phyloP scores from a whole-genome alignment of 495 filamentous ascomycete species.

The Xylaria scruposa region DNA sequence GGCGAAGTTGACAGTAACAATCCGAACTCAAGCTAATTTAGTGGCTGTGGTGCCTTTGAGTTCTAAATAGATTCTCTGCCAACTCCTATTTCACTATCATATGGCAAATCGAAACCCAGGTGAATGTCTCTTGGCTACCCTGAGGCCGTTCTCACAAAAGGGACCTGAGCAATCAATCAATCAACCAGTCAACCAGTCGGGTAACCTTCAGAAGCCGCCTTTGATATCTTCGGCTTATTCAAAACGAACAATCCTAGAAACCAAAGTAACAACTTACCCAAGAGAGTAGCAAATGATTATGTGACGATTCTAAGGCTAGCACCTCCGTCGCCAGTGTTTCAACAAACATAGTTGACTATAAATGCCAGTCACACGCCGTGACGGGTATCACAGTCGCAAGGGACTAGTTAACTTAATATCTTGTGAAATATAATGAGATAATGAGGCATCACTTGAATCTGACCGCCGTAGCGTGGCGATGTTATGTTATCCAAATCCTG shows the following conservation, averaged over 20 bases:
- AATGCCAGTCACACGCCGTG: neutral
- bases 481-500: neutral
- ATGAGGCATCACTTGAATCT: neutral
- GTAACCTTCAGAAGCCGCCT: too few relatives aligned
- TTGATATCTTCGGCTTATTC: neutral
- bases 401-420: neutral
- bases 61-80: conserved; percentile 37
- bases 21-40: neutral
- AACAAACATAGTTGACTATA: neutral
- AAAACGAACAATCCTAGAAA: neutral
- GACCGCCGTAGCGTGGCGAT: neutral
- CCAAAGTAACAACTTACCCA: neutral
- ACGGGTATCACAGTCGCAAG: neutral
- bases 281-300: neutral
- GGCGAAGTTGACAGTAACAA: neutral
- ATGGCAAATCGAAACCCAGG: conserved; percentile 41
- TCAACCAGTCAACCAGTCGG: too few relatives aligned
- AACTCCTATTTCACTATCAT: conserved; percentile 40
- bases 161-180: too few relatives aligned
- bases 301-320: neutral
- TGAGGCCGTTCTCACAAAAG: conserved; percentile 25
- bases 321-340: neutral
- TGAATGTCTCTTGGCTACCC: conserved; percentile 46
- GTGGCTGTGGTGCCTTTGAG: neutral
- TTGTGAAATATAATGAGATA: neutral